Evolutionary conservation across 192 early-diverging fungal genomes (phyloP).

Genomic region (Umbelopsis sp.): DNA sequence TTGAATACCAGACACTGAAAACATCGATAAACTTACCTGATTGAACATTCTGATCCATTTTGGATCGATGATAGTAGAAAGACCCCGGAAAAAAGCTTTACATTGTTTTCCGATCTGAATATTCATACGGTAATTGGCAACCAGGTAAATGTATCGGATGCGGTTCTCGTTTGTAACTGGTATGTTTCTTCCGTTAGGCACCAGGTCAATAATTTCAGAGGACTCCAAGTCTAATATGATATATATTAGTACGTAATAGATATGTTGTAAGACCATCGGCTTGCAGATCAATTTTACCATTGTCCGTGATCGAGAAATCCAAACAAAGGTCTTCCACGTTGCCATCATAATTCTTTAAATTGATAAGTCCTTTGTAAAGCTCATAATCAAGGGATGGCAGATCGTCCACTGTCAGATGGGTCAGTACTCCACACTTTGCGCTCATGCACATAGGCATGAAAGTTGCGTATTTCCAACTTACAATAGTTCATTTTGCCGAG

Average conservation of each 20-base stretch:
- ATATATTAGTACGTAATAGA: not conserved
- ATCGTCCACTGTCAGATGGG: constrained; percentile 65
- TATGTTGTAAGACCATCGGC: not conserved
- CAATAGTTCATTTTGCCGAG: constrained; percentile 67
- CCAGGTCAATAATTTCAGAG: constrained; percentile 65
- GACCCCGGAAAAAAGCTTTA: constrained; percentile 81
- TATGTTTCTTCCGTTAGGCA: constrained; percentile 74
- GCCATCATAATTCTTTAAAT: constrained; percentile 72
- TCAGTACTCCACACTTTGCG: not conserved
- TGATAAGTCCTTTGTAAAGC: constrained; percentile 73
- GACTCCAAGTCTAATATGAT: not conserved
- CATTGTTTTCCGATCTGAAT: constrained; percentile 76
- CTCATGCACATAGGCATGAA: not conserved
- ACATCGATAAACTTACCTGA: constrained; percentile 43
- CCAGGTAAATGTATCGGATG: constrained; percentile 82
- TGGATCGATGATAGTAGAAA: constrained; percentile 84
- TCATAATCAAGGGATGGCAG: constrained; percentile 78
- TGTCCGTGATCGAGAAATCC: constrained; percentile 69
- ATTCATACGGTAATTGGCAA: constrained; percentile 91
- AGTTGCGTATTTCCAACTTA: constrained; percentile 41
- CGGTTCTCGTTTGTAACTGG: constrained; percentile 87
- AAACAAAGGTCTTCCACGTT: constrained; percentile 74
- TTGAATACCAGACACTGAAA: not conserved
- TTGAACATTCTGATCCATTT: constrained; percentile 94
- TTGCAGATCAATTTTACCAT: constrained; percentile 41